Conservation (phyloP, 345 rosid species). For the Linum usitatissimum region DNA sequence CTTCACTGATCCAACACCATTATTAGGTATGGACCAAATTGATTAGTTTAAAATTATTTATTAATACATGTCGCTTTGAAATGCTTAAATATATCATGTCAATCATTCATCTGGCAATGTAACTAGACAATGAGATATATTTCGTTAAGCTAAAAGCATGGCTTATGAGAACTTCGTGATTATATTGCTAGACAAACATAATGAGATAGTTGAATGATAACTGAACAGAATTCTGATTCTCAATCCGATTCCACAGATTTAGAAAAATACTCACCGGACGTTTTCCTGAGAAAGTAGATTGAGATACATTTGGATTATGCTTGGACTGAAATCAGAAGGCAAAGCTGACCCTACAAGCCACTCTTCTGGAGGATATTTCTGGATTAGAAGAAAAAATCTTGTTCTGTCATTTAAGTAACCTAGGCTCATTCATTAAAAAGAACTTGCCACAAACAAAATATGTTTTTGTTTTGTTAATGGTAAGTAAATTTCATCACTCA, state of each 20-base stretch:
- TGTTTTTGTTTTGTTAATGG: neutral
- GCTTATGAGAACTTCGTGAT: neutral
- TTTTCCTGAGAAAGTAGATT: constrained; percentile 56
- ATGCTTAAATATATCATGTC: neutral
- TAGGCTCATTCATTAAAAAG: neutral
- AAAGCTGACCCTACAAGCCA: constrained; percentile 76
- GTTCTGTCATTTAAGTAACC: neutral
- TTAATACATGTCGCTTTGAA: too few species aligned
- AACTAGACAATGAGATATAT: neutral
- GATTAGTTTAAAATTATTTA: too few species aligned
- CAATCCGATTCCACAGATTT: neutral
- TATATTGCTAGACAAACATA: neutral
- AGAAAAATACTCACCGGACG: constrained; percentile 46
- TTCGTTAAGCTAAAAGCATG: neutral
- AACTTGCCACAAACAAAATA: neutral
- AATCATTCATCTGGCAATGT: neutral
- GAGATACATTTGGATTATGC: constrained; percentile 40
- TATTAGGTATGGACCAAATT: neutral
- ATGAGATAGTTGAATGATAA: neutral
- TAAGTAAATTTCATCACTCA: neutral
- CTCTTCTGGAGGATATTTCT: constrained; percentile 67
- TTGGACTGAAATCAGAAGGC: constrained; percentile 57
- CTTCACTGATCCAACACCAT: neutral
- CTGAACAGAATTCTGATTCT: neutral
- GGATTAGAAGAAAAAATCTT: constrained; percentile 14